A percentile compares a stretch with the other conserved stretches of the same genome.
Evolutionary conservation across 495 filamentous ascomycete species (phyloP).

Genomic region (Aspergillus sclerotioniger): DNA sequence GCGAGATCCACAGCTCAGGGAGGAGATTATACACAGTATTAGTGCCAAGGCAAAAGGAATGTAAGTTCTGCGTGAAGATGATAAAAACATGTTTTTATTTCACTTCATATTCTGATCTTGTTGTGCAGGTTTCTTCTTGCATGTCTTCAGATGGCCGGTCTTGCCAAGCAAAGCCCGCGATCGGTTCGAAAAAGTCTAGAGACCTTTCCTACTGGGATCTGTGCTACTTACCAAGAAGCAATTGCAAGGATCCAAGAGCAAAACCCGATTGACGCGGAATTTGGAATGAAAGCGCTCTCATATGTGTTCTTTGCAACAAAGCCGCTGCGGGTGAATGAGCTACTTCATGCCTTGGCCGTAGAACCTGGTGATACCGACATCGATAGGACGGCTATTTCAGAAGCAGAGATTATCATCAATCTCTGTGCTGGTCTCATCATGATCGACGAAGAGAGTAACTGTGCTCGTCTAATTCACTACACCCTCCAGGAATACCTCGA

Average conservation of each 20-base stretch:
- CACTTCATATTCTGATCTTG: background rate
- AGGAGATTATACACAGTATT: background rate
- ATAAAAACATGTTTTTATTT: background rate
- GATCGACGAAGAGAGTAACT: constrained; percentile 42
- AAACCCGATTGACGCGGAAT: background rate
- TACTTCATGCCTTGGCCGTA: constrained; percentile 49
- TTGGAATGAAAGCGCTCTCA: background rate
- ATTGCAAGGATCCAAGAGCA: background rate
- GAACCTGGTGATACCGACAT: constrained; percentile 26
- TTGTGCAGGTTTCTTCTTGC: background rate
- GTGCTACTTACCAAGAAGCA: background rate
- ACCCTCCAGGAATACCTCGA: constrained; percentile 50
- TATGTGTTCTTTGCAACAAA: constrained; percentile 26
- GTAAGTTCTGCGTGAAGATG: background rate
- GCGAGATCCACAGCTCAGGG: background rate
- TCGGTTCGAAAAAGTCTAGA: background rate
- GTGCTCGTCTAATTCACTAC: constrained; percentile 55
- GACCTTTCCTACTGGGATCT: background rate
- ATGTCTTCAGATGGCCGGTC: background rate
- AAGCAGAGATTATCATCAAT: constrained; percentile 39
- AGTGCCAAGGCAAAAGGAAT: background rate
- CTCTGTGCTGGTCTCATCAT: constrained; percentile 55
- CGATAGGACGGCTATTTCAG: constrained; percentile 36
- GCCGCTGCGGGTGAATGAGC: constrained; percentile 38
- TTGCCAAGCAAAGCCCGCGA: background rate